Percentiles rank a stretch among this genome's conserved stretches.
These are phyloP conservation scores for Xylariaceae sp. DNA, from an alignment of 2,329 filamentous ascomycete genomes.

Conservation along the genomic window DNA sequence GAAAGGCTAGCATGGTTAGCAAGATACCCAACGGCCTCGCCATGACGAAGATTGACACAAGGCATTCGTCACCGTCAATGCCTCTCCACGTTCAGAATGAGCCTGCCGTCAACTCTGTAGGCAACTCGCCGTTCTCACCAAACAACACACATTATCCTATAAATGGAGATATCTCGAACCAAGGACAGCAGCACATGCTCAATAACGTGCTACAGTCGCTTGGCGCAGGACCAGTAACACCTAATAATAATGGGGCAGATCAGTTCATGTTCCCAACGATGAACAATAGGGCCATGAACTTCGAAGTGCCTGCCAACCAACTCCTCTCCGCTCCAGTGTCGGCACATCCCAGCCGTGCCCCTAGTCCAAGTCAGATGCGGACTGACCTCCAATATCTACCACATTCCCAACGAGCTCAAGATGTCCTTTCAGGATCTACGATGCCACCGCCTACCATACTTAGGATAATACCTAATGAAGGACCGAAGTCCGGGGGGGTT, in stretches of 20 bases:
- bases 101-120: constrained; percentile 44
- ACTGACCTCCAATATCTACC: constrained; percentile 53
- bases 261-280: constrained; percentile 61
- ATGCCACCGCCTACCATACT: constrained; percentile 70
- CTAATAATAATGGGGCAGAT: constrained; percentile 61
- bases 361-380: constrained; percentile 68
- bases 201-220: constrained; percentile 49
- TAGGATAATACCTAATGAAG: constrained; percentile 83
- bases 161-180: constrained; percentile 44
- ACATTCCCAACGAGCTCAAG: constrained; percentile 50
- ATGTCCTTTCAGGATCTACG: constrained; percentile 57
- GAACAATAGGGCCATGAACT: constrained; percentile 65
- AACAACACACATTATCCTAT: constrained; percentile 53
- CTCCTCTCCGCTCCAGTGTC: constrained; percentile 77
- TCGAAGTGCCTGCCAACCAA: constrained; percentile 69
- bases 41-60: constrained; percentile 82
- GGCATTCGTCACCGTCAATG: constrained; percentile 49
- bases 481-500: constrained; percentile 81
- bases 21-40: constrained; percentile 76
- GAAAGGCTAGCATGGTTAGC: constrained; percentile 74
- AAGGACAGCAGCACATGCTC: constrained; percentile 36
- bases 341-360: constrained; percentile 76
- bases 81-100: constrained; percentile 42
- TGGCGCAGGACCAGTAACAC: constrained; percentile 68
- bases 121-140: constrained; percentile 62